Conservation (phyloP, 345 rosid species). For the Tarenaya hassleriana region DNA sequence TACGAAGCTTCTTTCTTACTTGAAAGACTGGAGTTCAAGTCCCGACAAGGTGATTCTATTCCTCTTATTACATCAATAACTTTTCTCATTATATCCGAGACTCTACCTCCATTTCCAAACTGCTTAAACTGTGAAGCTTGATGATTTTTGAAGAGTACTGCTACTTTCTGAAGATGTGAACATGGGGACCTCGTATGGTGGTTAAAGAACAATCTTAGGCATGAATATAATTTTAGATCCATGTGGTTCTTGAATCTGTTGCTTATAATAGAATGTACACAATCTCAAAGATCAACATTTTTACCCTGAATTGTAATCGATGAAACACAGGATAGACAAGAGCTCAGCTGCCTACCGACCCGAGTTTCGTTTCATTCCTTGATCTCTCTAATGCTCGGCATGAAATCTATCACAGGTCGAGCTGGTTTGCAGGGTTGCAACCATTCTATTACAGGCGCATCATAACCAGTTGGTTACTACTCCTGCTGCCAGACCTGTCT, state of each 20-base stretch:
- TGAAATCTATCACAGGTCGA: constrained; percentile 53
- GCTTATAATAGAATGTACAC: too few species aligned
- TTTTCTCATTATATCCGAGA: constrained; percentile 1
- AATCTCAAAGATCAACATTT: too few species aligned
- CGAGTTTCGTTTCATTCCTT: background rate
- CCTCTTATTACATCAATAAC: too few species aligned
- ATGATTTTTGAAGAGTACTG: background rate
- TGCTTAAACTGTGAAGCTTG: background rate
- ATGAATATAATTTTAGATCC: too few species aligned
- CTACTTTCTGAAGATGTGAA: background rate
- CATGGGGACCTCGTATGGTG: too few species aligned
- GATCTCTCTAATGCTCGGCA: too few species aligned
- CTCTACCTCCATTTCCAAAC: background rate
- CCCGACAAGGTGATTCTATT: constrained; percentile 98
- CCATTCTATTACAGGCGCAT: constrained; percentile 67
- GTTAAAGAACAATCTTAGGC: too few species aligned
- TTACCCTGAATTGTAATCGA: too few species aligned
- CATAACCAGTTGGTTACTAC: constrained; percentile 72
- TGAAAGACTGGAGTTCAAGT: constrained; percentile 65
- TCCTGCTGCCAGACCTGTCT: constrained; percentile 68
- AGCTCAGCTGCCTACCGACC: too few species aligned
- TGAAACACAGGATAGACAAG: too few species aligned
- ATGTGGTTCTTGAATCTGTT: too few species aligned
- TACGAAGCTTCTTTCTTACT: constrained; percentile 66
- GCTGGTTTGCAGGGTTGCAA: constrained; percentile 71